Percentiles rank a stretch among this genome's conserved stretches.
Conservation (phyloP, 176 grass and related monocot genomes). For the Aegilops bicornis region DNA sequence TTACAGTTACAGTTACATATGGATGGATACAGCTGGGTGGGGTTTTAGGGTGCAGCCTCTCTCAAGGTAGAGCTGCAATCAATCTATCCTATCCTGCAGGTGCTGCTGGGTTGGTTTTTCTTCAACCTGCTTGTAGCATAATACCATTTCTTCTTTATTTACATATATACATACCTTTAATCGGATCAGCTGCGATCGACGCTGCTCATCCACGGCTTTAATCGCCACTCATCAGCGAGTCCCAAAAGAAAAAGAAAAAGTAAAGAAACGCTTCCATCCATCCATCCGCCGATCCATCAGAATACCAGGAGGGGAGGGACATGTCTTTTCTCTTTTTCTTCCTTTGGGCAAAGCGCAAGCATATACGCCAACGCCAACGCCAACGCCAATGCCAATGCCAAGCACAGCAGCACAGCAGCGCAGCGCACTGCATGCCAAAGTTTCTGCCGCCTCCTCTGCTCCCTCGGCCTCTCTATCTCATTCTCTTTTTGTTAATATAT, state of each 20-base stretch:
- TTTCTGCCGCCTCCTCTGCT: neutral
- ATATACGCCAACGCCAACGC: neutral
- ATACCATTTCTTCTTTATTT: neutral
- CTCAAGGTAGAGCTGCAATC: no score
- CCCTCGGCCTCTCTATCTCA: neutral
- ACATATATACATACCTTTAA: neutral
- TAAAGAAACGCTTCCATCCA: neutral
- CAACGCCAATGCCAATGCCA: no score
- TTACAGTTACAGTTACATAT: no score
- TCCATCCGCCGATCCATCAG: neutral
- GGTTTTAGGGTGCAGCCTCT: no score
- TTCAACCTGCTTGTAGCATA: no score
- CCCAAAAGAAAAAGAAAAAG: neutral
- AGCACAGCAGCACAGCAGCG: no score
- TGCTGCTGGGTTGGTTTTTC: no score
- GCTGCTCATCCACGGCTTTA: neutral
- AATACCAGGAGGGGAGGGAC: neutral
- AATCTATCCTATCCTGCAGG: no score
- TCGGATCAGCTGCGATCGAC: neutral
- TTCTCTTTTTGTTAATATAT: conserved; percentile 44
- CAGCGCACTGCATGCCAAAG: neutral
- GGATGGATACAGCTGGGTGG: no score
- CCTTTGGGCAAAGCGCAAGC: conserved; percentile 30
- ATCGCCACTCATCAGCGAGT: neutral
- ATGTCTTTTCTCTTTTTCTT: neutral